Evolutionary conservation across 208 protist genomes (phyloP).

Genomic region (Giardia muris): DNA sequence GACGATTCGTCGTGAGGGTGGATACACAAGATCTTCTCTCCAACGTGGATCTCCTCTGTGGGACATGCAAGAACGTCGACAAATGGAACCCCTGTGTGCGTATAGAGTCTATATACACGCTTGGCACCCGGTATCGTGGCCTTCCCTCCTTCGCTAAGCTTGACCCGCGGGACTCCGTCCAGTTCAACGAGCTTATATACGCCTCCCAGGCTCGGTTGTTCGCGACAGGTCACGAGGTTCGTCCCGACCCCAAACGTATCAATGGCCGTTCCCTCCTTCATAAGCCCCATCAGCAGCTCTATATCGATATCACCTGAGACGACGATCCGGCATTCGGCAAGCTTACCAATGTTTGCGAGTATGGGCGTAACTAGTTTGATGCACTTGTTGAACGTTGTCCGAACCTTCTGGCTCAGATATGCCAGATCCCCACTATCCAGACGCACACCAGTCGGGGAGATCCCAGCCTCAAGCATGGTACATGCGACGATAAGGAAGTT

Average conservation of each 20-base stretch:
- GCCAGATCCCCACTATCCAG: conserved; percentile 61
- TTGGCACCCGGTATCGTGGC: conserved; percentile 58
- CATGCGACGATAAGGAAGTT: conserved; percentile 53
- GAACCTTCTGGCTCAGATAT: conserved; percentile 52
- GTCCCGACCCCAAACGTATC: conserved; percentile 69
- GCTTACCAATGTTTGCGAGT: conserved; percentile 29
- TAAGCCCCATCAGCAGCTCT: conserved; percentile 48
- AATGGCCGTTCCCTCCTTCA: conserved; percentile 51
- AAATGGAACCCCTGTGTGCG: conserved; percentile 22
- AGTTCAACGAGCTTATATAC: conserved; percentile 68
- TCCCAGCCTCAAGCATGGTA: conserved; percentile 40
- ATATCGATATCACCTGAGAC: conserved; percentile 63
- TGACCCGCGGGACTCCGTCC: conserved; percentile 57
- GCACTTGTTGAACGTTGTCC: conserved; percentile 45
- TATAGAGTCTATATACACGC: conserved; percentile 49
- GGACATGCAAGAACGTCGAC: not conserved
- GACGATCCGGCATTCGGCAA: conserved; percentile 50
- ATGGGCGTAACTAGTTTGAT: no score
- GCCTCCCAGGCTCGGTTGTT: conserved; percentile 62
- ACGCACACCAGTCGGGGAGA: conserved; percentile 48
- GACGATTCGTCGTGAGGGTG: not conserved
- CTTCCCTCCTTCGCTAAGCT: conserved; percentile 53
- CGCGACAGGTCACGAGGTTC: conserved; percentile 62
- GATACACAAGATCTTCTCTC: not conserved
- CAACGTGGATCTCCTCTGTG: not conserved